Conservation (phyloP, 1,139 yeast species). For the Arxiozyma bovina region DNA sequence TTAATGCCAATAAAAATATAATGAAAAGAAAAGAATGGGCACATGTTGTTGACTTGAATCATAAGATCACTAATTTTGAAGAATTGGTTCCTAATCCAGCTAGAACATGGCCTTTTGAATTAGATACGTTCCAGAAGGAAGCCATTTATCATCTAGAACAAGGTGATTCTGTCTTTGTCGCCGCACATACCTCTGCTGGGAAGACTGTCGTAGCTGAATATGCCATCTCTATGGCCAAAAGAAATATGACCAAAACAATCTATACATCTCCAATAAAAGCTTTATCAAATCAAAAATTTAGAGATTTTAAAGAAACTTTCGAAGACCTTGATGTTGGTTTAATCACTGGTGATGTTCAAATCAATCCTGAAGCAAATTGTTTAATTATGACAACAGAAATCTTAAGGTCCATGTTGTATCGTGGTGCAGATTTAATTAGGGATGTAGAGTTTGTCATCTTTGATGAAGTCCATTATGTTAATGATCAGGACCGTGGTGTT, state of each 20-base stretch:
- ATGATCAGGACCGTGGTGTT: conserved; percentile 95
- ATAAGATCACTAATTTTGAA: conserved; percentile 69
- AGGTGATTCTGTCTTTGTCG: conserved; percentile 95
- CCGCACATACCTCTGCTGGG: conserved; percentile 96
- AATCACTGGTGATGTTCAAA: conserved; percentile 96
- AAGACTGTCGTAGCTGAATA: conserved; percentile 90
- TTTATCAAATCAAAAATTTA: conserved; percentile 82
- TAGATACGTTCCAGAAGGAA: conserved; percentile 93
- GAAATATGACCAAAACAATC: conserved; percentile 86
- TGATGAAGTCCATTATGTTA: conserved; percentile 96
- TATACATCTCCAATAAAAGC: conserved; percentile 94
- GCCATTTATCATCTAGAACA: conserved; percentile 94
- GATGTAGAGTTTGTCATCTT: conserved; percentile 96
- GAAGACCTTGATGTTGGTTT: conserved; percentile 81
- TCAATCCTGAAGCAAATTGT: conserved; percentile 94
- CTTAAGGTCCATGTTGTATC: conserved; percentile 84
- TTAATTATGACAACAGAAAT: conserved; percentile 97
- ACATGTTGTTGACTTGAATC: conserved; percentile 83
- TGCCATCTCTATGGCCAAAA: conserved; percentile 85
- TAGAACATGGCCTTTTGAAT: conserved; percentile 82
- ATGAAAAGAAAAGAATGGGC: conserved; percentile 71
- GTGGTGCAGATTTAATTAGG: conserved; percentile 92
- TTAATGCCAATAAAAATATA: conserved; percentile 31
- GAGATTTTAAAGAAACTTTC: conserved; percentile 81
- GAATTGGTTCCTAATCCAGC: conserved; percentile 93